phyloP scores from a whole-genome alignment of 1,284 basidiomycete genomes.

The Mixia osmundae region DNA sequence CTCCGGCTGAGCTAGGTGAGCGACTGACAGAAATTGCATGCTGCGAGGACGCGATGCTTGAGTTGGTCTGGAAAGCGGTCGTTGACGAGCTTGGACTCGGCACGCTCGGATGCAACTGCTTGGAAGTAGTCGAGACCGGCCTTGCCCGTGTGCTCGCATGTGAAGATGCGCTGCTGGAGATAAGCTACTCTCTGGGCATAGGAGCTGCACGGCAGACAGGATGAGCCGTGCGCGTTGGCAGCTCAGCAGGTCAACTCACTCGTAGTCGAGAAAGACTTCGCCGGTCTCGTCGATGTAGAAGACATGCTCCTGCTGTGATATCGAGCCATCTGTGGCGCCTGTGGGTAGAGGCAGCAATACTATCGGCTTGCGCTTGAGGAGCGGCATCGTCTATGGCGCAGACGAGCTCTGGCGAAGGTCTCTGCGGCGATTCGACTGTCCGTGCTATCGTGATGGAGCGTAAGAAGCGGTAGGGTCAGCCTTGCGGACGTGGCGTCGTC shows the following conservation, averaged over 20 bases:
- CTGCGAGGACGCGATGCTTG: constrained; percentile 72
- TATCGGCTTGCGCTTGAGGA: constrained; percentile 14
- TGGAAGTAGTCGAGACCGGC: constrained; percentile 81
- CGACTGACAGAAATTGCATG: constrained; percentile 77
- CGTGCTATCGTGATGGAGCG: no score
- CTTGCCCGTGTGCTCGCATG: constrained; percentile 85
- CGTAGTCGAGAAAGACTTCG: constrained; percentile 83
- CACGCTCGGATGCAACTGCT: constrained; percentile 69
- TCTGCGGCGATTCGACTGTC: no score
- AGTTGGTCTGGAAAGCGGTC: constrained; percentile 74
- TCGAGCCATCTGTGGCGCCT: constrained; percentile 5
- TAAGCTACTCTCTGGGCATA: constrained; percentile 80
- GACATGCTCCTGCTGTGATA: constrained; percentile 28
- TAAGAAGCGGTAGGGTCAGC: no score
- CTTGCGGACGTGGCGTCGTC: no score
- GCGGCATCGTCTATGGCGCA: constrained; percentile 12
- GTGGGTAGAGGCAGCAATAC: constrained; percentile 13
- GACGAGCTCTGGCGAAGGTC: no score
- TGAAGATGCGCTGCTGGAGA: constrained; percentile 77
- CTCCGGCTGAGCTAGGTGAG: constrained; percentile 8
- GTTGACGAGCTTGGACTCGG: constrained; percentile 68
- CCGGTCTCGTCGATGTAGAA: constrained; percentile 77
- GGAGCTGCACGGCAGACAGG: constrained; percentile 41
- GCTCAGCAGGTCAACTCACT: constrained; percentile 31
- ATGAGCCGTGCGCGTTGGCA: no score